Evolutionary conservation across 352 stramenopile species (phyloP).

Genomic region (Elongisporangium anandrum): DNA sequence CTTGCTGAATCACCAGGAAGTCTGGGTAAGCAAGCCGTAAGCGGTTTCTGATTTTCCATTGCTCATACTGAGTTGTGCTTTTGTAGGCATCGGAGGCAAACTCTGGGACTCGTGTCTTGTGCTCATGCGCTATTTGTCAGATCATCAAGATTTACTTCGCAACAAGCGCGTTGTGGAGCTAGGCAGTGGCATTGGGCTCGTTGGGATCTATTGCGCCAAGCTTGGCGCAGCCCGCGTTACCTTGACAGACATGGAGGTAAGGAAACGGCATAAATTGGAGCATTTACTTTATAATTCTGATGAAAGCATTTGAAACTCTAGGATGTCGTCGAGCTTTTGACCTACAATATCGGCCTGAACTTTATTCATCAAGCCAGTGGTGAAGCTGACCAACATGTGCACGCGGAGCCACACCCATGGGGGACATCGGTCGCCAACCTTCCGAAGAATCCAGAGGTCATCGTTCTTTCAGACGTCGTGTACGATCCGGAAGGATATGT

Average conservation of each 20-base stretch:
- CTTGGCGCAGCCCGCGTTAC: slow-evolving; percentile 48
- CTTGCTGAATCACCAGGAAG: slow-evolving; percentile 72
- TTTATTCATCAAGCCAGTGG: slow-evolving; percentile 12
- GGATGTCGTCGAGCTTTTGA: slow-evolving; percentile 65
- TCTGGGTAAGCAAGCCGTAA: too few relatives aligned
- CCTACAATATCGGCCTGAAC: slow-evolving; percentile 79
- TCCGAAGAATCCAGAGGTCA: slow-evolving; percentile 40
- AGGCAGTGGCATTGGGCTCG: slow-evolving; percentile 66
- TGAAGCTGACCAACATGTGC: slow-evolving; percentile 5
- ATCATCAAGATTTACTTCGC: slow-evolving; percentile 26
- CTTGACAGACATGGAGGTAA: slow-evolving; percentile 66
- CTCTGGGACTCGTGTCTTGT: slow-evolving; percentile 82
- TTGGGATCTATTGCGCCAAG: slow-evolving; percentile 69
- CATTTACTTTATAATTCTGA: slow-evolving; percentile 12
- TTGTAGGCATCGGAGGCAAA: slow-evolving; percentile 70
- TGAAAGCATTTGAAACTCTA: slow-evolving; percentile 13
- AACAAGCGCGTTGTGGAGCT: slow-evolving; percentile 62
- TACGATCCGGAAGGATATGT: slow-evolving; percentile 75
- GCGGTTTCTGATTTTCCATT: too few relatives aligned
- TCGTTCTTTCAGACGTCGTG: slow-evolving; percentile 78
- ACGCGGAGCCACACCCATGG: slow-evolving; percentile 50
- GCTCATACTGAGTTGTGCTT: too few relatives aligned
- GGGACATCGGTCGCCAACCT: slow-evolving; percentile 35
- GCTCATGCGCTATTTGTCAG: slow-evolving; percentile 54
- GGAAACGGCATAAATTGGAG: slow-evolving; percentile 4